Conservation (phyloP, 495 filamentous ascomycete genomes). For the Penicillium turbatum region DNA sequence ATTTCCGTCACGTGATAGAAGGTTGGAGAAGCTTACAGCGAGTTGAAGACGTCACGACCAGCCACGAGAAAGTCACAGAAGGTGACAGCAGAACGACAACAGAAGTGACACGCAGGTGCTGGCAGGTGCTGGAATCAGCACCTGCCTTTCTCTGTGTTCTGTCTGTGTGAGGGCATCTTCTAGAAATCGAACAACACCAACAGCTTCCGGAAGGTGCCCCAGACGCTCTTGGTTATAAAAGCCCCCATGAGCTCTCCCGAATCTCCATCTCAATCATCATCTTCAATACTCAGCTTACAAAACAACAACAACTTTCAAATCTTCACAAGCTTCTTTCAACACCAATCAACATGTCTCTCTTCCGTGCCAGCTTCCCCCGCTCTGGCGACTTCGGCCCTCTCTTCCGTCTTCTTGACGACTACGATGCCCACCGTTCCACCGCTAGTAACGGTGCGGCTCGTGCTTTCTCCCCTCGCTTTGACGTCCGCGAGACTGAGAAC, state of each 20-base stretch:
- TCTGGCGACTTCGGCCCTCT: constrained; percentile 39
- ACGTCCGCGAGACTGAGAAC: constrained; percentile 66
- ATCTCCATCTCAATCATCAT: background rate
- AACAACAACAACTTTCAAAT: constrained; percentile 1
- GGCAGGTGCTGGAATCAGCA: background rate
- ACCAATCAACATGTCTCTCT: constrained; percentile 36
- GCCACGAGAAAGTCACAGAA: background rate
- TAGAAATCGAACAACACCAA: no score
- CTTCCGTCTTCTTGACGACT: constrained; percentile 47
- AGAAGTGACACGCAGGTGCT: no score
- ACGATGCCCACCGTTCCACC: constrained; percentile 38
- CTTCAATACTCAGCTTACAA: background rate
- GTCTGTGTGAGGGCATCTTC: background rate
- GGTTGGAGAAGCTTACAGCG: background rate
- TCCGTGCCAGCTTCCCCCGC: constrained; percentile 29
- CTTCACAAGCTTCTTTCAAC: no score
- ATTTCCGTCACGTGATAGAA: background rate
- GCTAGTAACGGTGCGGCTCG: constrained; percentile 21
- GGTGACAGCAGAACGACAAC: background rate
- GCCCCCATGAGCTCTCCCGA: background rate
- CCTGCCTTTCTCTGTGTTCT: background rate
- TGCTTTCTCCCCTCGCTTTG: constrained; percentile 73
- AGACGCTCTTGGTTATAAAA: background rate
- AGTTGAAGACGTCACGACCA: background rate
- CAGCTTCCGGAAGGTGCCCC: no score